phyloP scores from a whole-genome alignment of 1,284 basidiomycete genomes.

The Hemileia vastatrix region DNA sequence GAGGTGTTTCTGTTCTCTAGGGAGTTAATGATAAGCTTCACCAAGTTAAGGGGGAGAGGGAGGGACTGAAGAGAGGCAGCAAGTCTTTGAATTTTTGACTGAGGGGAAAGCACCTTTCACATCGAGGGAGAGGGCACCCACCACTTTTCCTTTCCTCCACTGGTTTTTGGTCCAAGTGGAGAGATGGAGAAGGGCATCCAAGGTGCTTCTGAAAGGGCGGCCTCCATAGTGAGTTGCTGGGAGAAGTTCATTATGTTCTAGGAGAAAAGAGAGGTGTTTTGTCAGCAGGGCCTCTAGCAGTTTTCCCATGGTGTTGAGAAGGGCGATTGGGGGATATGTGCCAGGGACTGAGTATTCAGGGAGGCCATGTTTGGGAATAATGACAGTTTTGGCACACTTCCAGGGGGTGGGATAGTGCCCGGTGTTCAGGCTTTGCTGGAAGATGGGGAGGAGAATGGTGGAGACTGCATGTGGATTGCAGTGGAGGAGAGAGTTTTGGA shows the following conservation, averaged over 20 bases:
- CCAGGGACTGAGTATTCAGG: background rate
- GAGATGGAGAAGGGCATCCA: background rate
- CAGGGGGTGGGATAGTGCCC: slow-evolving; percentile 1
- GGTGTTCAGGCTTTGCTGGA: too few species aligned
- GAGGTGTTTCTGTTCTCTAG: background rate
- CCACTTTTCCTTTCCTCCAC: background rate
- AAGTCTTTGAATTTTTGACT: slow-evolving; percentile 2
- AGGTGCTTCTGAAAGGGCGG: too few species aligned
- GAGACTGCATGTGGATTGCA: too few species aligned
- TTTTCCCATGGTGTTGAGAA: background rate
- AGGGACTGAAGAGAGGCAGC: background rate
- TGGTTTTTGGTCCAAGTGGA: background rate
- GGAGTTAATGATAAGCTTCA: background rate
- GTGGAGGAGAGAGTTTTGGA: too few species aligned
- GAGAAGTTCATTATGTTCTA: too few species aligned
- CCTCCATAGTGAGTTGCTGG: too few species aligned
- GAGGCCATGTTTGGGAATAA: background rate
- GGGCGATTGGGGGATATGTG: background rate
- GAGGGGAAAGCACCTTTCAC: slow-evolving; percentile 9
- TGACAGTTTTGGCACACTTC: background rate
- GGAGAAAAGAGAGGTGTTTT: too few species aligned
- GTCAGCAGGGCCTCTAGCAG: too few species aligned
- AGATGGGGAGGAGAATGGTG: too few species aligned
- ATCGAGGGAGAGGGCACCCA: background rate
- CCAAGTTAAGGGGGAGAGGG: background rate